phyloP scores from a whole-genome alignment of 352 stramenopile species.

The Pythium angustatum region DNA sequence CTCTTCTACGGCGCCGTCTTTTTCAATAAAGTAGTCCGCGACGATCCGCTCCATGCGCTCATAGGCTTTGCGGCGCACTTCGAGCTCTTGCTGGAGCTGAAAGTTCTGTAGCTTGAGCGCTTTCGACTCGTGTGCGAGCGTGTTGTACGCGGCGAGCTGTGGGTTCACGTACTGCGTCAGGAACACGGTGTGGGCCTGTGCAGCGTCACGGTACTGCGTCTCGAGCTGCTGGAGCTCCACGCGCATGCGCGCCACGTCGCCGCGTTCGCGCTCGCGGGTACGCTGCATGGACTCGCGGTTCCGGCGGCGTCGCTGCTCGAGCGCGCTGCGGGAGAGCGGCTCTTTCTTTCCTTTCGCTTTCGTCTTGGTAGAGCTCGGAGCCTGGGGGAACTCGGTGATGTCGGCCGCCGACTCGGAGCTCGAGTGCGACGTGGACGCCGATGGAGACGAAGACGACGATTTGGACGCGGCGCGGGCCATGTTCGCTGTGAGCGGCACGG shows the following conservation, averaged over 20 bases:
- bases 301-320: slow-evolving; percentile 41
- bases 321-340: slow-evolving; percentile 24
- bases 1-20: slow-evolving; percentile 21
- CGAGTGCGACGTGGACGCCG: slow-evolving; percentile 6
- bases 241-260: slow-evolving; percentile 38
- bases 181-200: slow-evolving; percentile 23
- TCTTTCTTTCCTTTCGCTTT: slow-evolving; percentile 8
- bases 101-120: slow-evolving; percentile 42
- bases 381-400: slow-evolving; percentile 6
- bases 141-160: slow-evolving; percentile 33
- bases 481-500: background rate
- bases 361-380: background rate
- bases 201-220: slow-evolving; percentile 33
- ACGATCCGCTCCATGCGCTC: slow-evolving; percentile 47
- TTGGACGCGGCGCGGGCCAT: background rate
- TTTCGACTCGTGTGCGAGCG: slow-evolving; percentile 39
- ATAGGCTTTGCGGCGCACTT: slow-evolving; percentile 36
- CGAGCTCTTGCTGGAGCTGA: slow-evolving; percentile 39
- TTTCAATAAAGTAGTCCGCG: slow-evolving; percentile 43
- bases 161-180: slow-evolving; percentile 25
- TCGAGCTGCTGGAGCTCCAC: slow-evolving; percentile 39
- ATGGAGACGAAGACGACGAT: background rate
- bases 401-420: slow-evolving; percentile 21
- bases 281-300: slow-evolving; percentile 58
- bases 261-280: slow-evolving; percentile 34